Evolutionary conservation across 495 filamentous ascomycete species (phyloP).

Genomic region (Glarea lozoyensis): DNA sequence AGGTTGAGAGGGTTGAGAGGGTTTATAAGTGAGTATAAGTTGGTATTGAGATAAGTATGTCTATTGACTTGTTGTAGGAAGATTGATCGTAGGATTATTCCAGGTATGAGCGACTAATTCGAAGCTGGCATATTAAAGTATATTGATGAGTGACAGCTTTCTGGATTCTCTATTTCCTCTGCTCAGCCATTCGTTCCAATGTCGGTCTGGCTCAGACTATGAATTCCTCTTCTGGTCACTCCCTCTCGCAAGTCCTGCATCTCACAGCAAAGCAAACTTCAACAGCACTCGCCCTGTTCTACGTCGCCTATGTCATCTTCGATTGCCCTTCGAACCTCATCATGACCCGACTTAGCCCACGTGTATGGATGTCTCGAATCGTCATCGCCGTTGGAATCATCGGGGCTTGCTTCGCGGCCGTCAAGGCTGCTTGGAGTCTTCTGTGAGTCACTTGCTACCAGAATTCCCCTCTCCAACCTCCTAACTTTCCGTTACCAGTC

Average conservation of each 20-base stretch:
- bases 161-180: conserved; percentile 89
- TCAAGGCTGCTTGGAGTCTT: conserved; percentile 73
- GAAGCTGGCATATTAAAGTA: background rate
- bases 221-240: conserved; percentile 60
- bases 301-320: conserved; percentile 83
- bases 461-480: background rate
- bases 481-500: conserved; percentile 8
- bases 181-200: conserved; percentile 85
- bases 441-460: conserved; percentile 39
- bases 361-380: conserved; percentile 89
- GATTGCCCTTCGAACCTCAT: conserved; percentile 84
- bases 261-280: conserved; percentile 68
- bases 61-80: conserved; percentile 38
- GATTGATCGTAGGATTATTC: conserved; percentile 76
- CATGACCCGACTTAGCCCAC: conserved; percentile 77
- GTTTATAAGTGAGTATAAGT: conserved; percentile 48
- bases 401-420: conserved; percentile 71
- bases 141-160: conserved; percentile 45
- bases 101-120: conserved; percentile 23
- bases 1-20: conserved; percentile 47
- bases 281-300: conserved; percentile 77
- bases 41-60: background rate
- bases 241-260: conserved; percentile 56
- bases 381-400: conserved; percentile 81
- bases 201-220: conserved; percentile 87